phyloP scores from a whole-genome alignment of 2,329 filamentous ascomycete species.

The Thermoascus crustaceus region DNA sequence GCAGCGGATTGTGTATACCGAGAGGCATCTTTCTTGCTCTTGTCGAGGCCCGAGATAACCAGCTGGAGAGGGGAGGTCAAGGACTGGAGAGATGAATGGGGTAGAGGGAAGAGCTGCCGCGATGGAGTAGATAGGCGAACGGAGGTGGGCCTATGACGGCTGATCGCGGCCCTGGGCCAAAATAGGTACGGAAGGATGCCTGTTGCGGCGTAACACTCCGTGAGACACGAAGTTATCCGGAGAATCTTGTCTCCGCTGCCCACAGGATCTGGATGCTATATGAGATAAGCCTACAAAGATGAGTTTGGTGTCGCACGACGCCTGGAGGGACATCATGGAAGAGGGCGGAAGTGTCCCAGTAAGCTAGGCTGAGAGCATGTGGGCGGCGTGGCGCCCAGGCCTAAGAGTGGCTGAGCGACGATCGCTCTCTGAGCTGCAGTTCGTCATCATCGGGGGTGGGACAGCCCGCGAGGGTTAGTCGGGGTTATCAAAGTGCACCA shows the following conservation, averaged over 20 bases:
- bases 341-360: neutral
- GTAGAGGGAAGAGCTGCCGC: neutral
- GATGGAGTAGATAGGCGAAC: neutral
- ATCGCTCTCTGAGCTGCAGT: neutral
- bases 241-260: too few species aligned
- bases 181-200: too few species aligned
- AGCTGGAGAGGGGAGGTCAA: slow-evolving; percentile 5
- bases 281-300: too few species aligned
- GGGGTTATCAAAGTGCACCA: too few species aligned
- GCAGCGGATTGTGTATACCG: slow-evolving; percentile 40
- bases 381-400: neutral
- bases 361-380: neutral
- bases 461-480: neutral
- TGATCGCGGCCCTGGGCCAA: neutral
- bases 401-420: slow-evolving; percentile 1
- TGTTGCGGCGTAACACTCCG: too few species aligned
- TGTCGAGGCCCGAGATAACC: neutral
- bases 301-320: too few species aligned
- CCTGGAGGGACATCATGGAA: neutral
- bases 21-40: slow-evolving; percentile 30
- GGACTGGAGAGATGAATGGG: slow-evolving; percentile 3
- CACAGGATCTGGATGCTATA: too few species aligned
- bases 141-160: slow-evolving; percentile 2
- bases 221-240: too few species aligned
- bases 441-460: neutral